Base-by-base conservation (phyloP, 2,329 filamentous ascomycete species). In the Cladosporium sphaerospermum region DNA sequence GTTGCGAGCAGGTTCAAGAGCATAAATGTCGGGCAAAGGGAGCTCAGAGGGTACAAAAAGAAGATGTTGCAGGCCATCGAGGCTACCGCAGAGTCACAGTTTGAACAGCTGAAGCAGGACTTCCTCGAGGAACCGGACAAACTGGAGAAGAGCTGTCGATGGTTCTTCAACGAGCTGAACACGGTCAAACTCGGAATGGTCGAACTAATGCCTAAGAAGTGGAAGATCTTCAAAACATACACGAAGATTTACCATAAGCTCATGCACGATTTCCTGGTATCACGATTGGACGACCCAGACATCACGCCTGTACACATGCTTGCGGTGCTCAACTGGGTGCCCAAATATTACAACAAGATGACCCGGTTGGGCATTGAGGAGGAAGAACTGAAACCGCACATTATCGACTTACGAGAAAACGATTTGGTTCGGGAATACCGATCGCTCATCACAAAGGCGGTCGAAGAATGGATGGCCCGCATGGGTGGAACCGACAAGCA, bases 121-220 rank as follows among this genome's bases (percentile, higher is more conserved):
- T 97, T 99, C 69, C 73, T 92, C 50, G 86, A 86, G 36, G 89
- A 97, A 65, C 88, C 93, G 0, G 80, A 85, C 46, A 83, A 82
- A 63, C 77, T 99, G 44, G 88, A 95, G 59, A 96, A 96, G 75
- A 84, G 82, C 59, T 82, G 96, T 72, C 88, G 88, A 65, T 99
- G 93, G 93, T 99, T 84, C 72, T 99, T 97, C 75, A 96, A 97
- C 73, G 92, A 99, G 69, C 80, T 99, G 36, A 95, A 95, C 70
- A 90, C 89, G 3, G 92, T 96, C 66, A 90, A 92, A 70, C 80
- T 95, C 57, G 92, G 93, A 65, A 95, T 99, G 88, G 82, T 87
- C 56, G 82, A 83, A 28, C 78, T 99, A 50, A 91, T 96, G 82
- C 93, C 95, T 8, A 92, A 88, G 72, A 95, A 93, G 70, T 99